Evolutionary conservation across 2,329 filamentous ascomycete species (phyloP).

Genomic region (Biscogniauxia mediterranea): DNA sequence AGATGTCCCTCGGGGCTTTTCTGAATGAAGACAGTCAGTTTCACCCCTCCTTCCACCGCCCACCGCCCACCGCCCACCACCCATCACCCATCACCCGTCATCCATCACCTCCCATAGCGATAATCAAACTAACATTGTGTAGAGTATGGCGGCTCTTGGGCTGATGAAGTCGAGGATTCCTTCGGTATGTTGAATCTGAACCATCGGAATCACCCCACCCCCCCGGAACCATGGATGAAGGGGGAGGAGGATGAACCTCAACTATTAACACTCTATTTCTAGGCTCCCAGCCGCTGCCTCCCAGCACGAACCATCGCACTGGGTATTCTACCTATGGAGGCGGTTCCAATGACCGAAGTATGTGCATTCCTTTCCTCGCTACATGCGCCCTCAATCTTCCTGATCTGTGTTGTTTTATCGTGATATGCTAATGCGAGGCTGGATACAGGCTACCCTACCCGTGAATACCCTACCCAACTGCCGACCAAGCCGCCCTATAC

Average conservation of each 20-base stretch:
- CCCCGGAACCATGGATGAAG: background rate
- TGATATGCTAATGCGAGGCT: constrained; percentile 1
- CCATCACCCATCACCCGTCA: too few species aligned
- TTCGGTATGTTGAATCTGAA: constrained; percentile 57
- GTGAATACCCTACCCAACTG: constrained; percentile 72
- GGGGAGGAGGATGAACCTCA: constrained; percentile 6
- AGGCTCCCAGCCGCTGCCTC: constrained; percentile 59
- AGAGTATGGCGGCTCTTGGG: constrained; percentile 80
- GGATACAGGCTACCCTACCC: constrained; percentile 54
- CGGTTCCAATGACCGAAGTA: constrained; percentile 35
- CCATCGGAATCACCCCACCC: background rate
- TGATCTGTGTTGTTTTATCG: background rate
- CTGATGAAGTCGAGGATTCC: constrained; percentile 96
- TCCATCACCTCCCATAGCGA: constrained; percentile 9
- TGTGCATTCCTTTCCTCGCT: constrained; percentile 1
- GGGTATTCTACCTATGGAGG: constrained; percentile 30
- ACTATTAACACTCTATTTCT: constrained; percentile 16
- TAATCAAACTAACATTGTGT: constrained; percentile 25
- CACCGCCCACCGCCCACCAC: constrained; percentile 22
- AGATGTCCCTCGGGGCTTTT: constrained; percentile 97
- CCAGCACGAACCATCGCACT: constrained; percentile 27
- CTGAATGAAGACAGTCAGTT: constrained; percentile 83
- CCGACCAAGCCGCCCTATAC: constrained; percentile 93
- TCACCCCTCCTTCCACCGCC: constrained; percentile 25
- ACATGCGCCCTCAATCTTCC: background rate